Evolutionary conservation across 495 filamentous ascomycete genomes (phyloP), one percentile per base, ranked within the genome.

Genomic region (Penicillium bialowiezense): DNA sequence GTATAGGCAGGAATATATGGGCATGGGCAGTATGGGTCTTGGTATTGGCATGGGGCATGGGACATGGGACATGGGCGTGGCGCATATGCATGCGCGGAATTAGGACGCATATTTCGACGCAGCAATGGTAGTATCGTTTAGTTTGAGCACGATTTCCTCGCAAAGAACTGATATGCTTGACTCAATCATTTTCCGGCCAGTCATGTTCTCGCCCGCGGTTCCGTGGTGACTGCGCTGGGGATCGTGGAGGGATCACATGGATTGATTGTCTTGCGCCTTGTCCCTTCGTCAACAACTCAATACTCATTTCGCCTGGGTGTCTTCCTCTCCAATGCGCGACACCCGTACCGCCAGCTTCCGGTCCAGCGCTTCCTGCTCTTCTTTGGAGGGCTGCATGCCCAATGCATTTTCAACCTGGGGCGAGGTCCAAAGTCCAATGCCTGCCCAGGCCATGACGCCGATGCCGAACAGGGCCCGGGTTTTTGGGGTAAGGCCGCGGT

Each of bases 391-490:
- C 35, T 75, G 73, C 57, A 88, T 72, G 2, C 82, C 83, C 47
- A 88, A 68, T 10, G 74, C 77, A 51, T 75, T 69, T 63, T 89
- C 87, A 2, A 82, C 80, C 41, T 74, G 71, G 31, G 85, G 75
- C n/a, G 78, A 74, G 3, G 79, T 59, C 53, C 73, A 73, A 13
- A 88, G 68, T 10, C 81, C 85, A 28, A 82, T 62, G n/a, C 63
- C 65, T 0, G 82, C 82, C 71, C 83, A 89, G 23, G 74, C 78
- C 62, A 89, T 82, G 31, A 86, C 63, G 53, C 83, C 83, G 44
- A 80, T 48, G 42, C 87, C 86, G 62, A 89, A 71, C 21, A 84
- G 58, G 42, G 84, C 68, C 37, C 85, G 80, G 5, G 84, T 84
- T 55, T 78, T 77, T 3, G 83, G 79, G 24, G 74, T 52, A 40